Conservation (phyloP, 495 filamentous ascomycete genomes). For the Daldinia concentrica region DNA sequence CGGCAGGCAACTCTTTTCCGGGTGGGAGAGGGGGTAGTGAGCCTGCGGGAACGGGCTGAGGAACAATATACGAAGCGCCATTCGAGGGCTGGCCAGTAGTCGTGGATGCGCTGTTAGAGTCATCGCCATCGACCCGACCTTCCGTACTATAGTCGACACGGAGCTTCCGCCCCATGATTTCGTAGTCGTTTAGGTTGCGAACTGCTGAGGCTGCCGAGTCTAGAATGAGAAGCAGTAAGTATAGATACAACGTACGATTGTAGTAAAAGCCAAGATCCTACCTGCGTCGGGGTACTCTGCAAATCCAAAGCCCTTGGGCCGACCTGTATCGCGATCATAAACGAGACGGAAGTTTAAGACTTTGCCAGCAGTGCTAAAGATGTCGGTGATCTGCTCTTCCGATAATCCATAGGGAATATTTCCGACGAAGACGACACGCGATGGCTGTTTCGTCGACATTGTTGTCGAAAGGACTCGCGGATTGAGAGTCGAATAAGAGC, state of each 20-base stretch:
- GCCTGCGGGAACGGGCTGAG: slow-evolving; percentile 38
- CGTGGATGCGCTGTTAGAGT: slow-evolving; percentile 56
- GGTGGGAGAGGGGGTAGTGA: slow-evolving; percentile 81
- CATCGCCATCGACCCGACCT: slow-evolving; percentile 76
- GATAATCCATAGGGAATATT: slow-evolving; percentile 88
- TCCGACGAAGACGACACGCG: slow-evolving; percentile 79
- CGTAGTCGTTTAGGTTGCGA: slow-evolving; percentile 94
- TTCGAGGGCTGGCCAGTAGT: slow-evolving; percentile 50
- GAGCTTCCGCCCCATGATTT: slow-evolving; percentile 93
- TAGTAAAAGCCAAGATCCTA: slow-evolving; percentile 33
- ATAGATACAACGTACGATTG: neutral
- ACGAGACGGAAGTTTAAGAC: slow-evolving; percentile 94
- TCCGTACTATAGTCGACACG: slow-evolving; percentile 96
- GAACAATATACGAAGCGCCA: slow-evolving; percentile 29
- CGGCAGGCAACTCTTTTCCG: slow-evolving; percentile 81
- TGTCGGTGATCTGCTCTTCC: slow-evolving; percentile 92
- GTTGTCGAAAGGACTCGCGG: slow-evolving; percentile 22
- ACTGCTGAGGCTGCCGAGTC: slow-evolving; percentile 95
- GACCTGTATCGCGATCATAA: slow-evolving; percentile 93
- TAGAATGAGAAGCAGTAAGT: slow-evolving; percentile 41
- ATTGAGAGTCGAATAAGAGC: neutral
- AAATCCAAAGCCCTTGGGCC: slow-evolving; percentile 96
- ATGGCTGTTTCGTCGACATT: slow-evolving; percentile 64
- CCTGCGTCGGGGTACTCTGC: slow-evolving; percentile 86
- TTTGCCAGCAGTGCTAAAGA: slow-evolving; percentile 85